Evolutionary conservation across 805 yeast genomes (phyloP), one percentile per base, ranked within the genome.

Genomic region (Pichia nakasei): DNA sequence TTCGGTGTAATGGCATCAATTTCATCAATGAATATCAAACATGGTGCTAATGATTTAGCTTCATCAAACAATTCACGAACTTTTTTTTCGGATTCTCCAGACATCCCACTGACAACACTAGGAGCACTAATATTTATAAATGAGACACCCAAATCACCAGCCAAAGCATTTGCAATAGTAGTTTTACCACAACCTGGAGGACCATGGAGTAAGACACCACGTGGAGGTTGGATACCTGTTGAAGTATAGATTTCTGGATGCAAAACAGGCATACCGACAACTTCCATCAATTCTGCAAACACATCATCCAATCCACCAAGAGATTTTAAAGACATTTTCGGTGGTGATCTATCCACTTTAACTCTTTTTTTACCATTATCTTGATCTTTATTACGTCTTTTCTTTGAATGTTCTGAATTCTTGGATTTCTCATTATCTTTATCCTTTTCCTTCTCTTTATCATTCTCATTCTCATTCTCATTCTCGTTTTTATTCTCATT

Each of bases 171-270:
- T 3, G 98, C 98, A 43, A 93, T 80, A 36, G 96, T 82, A 0
- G 98, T 93, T 57, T 93, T 93, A 60, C 98, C 98, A 69, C 98
- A 93, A 15, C 98, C 98, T 2, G 97, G 98, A 0, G 98, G 98
- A 0, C 98, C 98, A 61, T 91, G 95, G 12, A 91, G 64, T 15
- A 91, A 65, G n/a, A 91, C 78, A 31, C 98, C 98, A 45, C 96
- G 72, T 18, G 97, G 95, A 17, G 97, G 97, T 52, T 87, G 95
- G 13, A 89, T 89, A 22, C 97, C 97, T 0, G 95, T 82, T 8
- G 89, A 72, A 21, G 68, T 51, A 58, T 86, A 93, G 2, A 93
- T 85, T 61, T 93, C 98, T 0, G 97, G 97, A 56, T 93, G 97
- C 19, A 85, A 64, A 27, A 93, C 80, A 1, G 98, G 98, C 67